Conservation (phyloP, 2,329 filamentous ascomycete genomes). For the Tolypocladium inflatum region DNA sequence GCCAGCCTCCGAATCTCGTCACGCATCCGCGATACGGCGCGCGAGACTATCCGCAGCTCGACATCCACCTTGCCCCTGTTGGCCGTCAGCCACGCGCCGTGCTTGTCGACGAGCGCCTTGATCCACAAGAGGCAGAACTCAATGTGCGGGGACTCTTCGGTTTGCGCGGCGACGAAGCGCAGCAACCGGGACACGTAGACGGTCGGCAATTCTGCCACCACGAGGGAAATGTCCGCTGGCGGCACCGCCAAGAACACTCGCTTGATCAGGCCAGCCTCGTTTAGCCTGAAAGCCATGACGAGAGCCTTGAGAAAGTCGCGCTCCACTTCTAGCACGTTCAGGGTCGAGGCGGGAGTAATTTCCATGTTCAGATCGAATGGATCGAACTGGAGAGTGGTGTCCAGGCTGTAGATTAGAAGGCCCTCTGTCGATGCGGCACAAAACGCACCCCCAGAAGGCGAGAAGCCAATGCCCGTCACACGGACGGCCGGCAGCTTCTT, state of each 20-base stretch:
- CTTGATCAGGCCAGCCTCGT: slow-evolving; percentile 72
- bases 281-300: slow-evolving; percentile 94
- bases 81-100: slow-evolving; percentile 78
- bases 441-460: slow-evolving; percentile 81
- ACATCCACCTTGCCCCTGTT: slow-evolving; percentile 71
- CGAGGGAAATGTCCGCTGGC: slow-evolving; percentile 60
- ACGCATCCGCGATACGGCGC: slow-evolving; percentile 70
- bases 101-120: slow-evolving; percentile 68
- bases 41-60: slow-evolving; percentile 73
- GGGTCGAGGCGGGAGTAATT: slow-evolving; percentile 79
- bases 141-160: slow-evolving; percentile 83
- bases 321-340: slow-evolving; percentile 56
- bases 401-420: slow-evolving; percentile 84
- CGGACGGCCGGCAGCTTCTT: slow-evolving; percentile 73
- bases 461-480: slow-evolving; percentile 77
- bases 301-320: slow-evolving; percentile 84
- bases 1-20: slow-evolving; percentile 74
- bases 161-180: slow-evolving; percentile 78
- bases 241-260: slow-evolving; percentile 81
- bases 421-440: slow-evolving; percentile 94
- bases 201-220: slow-evolving; percentile 68
- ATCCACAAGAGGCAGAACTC: slow-evolving; percentile 95
- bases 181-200: slow-evolving; percentile 82
- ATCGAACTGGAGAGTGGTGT: slow-evolving; percentile 78
- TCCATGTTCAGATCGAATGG: slow-evolving; percentile 93